A percentile compares a stretch with the other conserved stretches of the same genome.
Evolutionary conservation across 257 asterid genomes (phyloP).

Genomic region (Anisodus acutangulus): DNA sequence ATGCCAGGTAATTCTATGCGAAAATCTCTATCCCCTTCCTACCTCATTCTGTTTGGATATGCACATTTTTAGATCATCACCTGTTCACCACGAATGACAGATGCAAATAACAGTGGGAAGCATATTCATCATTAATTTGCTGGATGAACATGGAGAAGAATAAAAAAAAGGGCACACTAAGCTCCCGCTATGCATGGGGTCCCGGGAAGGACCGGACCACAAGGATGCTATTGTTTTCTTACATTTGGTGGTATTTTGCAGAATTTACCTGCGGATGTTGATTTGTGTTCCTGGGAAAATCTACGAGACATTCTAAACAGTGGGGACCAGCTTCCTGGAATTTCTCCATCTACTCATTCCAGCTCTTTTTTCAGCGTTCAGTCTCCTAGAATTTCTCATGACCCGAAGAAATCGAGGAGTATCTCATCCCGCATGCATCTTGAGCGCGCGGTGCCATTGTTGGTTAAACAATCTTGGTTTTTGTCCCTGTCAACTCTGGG

Average conservation of each 20-base stretch:
- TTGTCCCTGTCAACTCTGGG: slow-evolving; percentile 66
- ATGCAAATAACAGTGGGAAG: neutral
- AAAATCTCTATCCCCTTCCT: neutral
- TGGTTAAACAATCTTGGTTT: slow-evolving; percentile 92
- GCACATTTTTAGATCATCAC: neutral
- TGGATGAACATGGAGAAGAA: too few species aligned
- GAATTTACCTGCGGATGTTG: slow-evolving; percentile 89
- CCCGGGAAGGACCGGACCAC: too few species aligned
- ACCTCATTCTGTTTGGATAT: slow-evolving; percentile 26
- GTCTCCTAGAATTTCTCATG: slow-evolving; percentile 57
- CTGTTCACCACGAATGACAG: too few species aligned
- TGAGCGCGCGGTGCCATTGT: slow-evolving; percentile 65
- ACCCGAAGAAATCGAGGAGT: slow-evolving; percentile 53
- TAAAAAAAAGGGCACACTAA: too few species aligned
- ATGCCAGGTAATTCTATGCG: slow-evolving; percentile 67
- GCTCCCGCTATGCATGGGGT: too few species aligned
- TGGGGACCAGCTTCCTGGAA: slow-evolving; percentile 73
- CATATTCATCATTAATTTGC: neutral
- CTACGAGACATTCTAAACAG: slow-evolving; percentile 63
- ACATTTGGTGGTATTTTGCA: slow-evolving; percentile 50
- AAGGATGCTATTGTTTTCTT: neutral
- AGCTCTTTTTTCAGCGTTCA: slow-evolving; percentile 62
- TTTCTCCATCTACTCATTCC: slow-evolving; percentile 73
- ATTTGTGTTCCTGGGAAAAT: slow-evolving; percentile 87
- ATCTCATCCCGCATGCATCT: slow-evolving; percentile 65